Evolutionary conservation across 345 rosid genomes (phyloP).

Genomic region (Aethionema arabicum): DNA sequence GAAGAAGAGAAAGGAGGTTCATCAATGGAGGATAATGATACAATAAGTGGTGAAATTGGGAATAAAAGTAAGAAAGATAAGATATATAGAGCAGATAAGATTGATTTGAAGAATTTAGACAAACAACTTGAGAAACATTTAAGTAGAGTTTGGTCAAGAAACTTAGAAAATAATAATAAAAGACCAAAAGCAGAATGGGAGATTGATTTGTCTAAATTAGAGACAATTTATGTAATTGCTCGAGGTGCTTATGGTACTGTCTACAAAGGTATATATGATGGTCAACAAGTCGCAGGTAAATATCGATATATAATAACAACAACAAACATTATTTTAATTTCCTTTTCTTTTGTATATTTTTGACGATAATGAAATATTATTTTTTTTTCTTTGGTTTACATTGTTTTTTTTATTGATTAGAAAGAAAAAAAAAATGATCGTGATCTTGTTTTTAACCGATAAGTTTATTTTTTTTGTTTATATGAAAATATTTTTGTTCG

Average conservation of each 20-base stretch:
- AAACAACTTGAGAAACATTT: conserved; percentile 88
- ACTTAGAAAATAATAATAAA: conserved; percentile 46
- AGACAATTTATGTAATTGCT: conserved; percentile 57
- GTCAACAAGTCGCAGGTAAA: conserved; percentile 85
- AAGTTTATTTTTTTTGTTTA: too few relatives aligned
- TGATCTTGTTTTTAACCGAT: neutral
- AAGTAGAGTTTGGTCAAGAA: conserved; percentile 81
- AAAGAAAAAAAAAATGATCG: neutral
- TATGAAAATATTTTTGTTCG: too few relatives aligned
- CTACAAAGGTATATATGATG: conserved; percentile 68
- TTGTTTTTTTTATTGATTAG: neutral
- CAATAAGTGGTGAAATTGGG: conserved; percentile 31
- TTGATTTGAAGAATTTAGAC: conserved; percentile 87
- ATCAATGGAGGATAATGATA: too few relatives aligned
- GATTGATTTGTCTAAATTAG: conserved; percentile 80
- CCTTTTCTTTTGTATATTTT: neutral
- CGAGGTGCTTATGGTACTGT: conserved; percentile 86
- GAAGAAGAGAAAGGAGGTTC: too few relatives aligned
- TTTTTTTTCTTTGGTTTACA: too few relatives aligned
- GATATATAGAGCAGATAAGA: conserved; percentile 74
- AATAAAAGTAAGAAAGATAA: conserved; percentile 49
- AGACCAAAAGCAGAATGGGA: conserved; percentile 85
- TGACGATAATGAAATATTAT: too few relatives aligned
- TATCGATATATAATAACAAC: neutral
- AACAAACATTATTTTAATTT: too few relatives aligned